Percentiles rank a stretch among this genome's conserved stretches.
These are phyloP conservation scores for Chlorociboria aeruginascens DNA, from an alignment of 495 filamentous ascomycete species.

Conservation along the genomic window DNA sequence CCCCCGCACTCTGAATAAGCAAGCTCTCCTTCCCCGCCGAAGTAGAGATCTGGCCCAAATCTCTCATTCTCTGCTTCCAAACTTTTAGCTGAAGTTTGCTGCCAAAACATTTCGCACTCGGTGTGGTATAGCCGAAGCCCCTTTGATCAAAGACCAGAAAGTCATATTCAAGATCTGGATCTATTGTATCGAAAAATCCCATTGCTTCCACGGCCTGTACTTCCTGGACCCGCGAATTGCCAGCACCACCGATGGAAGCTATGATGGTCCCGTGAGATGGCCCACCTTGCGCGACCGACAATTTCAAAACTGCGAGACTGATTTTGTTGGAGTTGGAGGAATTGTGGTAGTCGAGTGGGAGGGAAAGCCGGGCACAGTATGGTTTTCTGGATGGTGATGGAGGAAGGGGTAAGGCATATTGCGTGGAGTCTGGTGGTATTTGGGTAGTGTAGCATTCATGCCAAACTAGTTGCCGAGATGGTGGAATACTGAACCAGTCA, in stretches of 20 bases:
- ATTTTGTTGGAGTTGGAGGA: not conserved
- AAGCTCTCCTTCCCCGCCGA: not conserved
- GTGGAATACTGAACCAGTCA: not conserved
- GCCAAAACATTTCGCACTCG: not conserved
- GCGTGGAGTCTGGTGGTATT: not conserved
- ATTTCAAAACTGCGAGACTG: not conserved
- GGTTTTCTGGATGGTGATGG: not conserved
- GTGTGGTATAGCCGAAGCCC: not conserved
- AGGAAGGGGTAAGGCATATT: not conserved
- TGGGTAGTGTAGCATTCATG: not conserved
- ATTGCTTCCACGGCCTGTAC: not conserved
- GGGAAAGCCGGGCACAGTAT: not conserved
- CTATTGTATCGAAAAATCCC: not conserved
- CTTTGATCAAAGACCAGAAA: not conserved
- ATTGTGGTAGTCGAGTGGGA: slow-evolving; percentile 1
- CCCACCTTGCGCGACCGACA: not conserved
- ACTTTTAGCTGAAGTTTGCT: not conserved
- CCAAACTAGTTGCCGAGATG: not conserved
- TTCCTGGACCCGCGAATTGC: not conserved
- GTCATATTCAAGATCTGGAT: not conserved
- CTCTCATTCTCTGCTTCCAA: not conserved
- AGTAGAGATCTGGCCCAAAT: not conserved
- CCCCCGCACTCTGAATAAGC: not conserved
- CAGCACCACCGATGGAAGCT: not conserved
- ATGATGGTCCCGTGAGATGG: not conserved